Evolutionary conservation across 83 land plant genomes (phyloP).

Genomic region (Thuja plicata): DNA sequence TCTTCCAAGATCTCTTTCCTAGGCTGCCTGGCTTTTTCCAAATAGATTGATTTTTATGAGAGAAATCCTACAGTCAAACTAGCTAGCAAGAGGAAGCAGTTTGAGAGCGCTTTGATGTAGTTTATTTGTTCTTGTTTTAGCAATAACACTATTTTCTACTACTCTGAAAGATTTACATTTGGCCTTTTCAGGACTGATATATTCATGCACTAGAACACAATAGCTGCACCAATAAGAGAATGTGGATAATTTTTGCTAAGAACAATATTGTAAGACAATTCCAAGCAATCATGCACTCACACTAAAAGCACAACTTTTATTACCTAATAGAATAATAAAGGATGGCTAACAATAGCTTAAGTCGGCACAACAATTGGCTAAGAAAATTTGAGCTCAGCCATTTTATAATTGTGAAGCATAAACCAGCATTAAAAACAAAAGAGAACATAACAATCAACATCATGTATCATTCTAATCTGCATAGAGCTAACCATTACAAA

Average conservation of each 20-base stretch:
- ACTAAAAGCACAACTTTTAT: not conserved
- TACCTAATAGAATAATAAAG: not conserved
- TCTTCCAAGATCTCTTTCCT: not conserved
- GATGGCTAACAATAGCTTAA: not conserved
- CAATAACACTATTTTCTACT: not conserved
- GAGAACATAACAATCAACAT: not conserved
- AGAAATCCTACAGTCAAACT: not conserved
- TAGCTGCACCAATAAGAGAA: not conserved
- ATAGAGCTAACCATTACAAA: not conserved
- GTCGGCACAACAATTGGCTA: not conserved
- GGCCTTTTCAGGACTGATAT: not conserved
- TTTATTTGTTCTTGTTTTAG: not conserved
- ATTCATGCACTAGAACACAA: not conserved
- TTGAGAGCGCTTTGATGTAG: not conserved
- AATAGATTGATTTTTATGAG: not conserved
- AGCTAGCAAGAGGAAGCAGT: not conserved
- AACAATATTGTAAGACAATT: not conserved
- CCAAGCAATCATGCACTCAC: not conserved
- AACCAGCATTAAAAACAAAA: not conserved
- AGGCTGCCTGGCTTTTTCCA: not conserved
- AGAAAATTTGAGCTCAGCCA: not conserved
- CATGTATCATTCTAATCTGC: not conserved
- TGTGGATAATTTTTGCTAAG: not conserved
- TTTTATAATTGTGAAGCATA: conserved; percentile 3
- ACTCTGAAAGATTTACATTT: not conserved